Percentiles rank a stretch among this genome's conserved stretches.
phyloP scores from a whole-genome alignment of 495 filamentous ascomycete genomes.

The Daldinia vernicosa region DNA sequence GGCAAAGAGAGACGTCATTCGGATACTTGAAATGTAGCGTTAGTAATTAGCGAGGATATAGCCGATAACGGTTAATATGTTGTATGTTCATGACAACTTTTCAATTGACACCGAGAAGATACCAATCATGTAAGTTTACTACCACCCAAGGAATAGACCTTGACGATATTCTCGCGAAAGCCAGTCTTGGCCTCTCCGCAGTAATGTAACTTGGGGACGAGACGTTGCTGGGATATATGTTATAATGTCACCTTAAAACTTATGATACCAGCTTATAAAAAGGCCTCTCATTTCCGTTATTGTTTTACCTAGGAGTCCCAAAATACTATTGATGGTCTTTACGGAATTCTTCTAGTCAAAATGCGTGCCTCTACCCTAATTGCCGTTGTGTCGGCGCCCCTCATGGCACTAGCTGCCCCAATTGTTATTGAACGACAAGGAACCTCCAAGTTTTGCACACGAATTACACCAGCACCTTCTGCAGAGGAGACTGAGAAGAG shows the following conservation, averaged over 20 bases:
- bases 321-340: not conserved
- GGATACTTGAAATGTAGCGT: not conserved
- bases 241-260: not conserved
- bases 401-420: slow-evolving; percentile 13
- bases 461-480: slow-evolving; percentile 34
- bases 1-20: not conserved
- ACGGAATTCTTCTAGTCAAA: not conserved
- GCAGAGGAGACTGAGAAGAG: slow-evolving; percentile 41
- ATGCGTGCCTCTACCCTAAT: slow-evolving; percentile 23
- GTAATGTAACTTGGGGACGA: not conserved
- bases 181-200: slow-evolving; percentile 11
- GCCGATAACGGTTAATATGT: slow-evolving; percentile 26
- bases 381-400: slow-evolving; percentile 20
- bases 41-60: slow-evolving; percentile 12
- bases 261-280: slow-evolving; percentile 19
- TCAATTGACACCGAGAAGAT: not conserved
- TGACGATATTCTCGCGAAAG: not conserved
- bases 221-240: not conserved
- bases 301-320: not conserved
- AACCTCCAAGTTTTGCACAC: slow-evolving; percentile 29
- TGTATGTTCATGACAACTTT: not conserved
- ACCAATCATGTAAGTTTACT: not conserved
- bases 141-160: not conserved
- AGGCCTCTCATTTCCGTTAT: not conserved
- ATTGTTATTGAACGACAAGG: slow-evolving; percentile 5